Evolutionary conservation across 176 grass and related monocot genomes (phyloP), one percentile per base, ranked within the genome.

Genomic region (Thalia dealbata): DNA sequence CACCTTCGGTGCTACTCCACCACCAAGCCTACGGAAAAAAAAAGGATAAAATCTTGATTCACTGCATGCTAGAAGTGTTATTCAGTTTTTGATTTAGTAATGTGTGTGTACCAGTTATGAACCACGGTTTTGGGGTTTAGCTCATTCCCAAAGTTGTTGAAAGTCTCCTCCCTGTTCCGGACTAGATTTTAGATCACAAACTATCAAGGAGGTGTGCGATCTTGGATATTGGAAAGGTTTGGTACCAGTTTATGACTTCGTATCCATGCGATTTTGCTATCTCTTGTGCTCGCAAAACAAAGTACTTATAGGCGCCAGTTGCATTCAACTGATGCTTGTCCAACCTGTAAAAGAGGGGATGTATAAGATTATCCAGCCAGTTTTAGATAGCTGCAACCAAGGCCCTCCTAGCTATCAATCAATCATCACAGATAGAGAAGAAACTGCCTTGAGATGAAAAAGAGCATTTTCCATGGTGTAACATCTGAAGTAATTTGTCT

Each of bases 191-290:
- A 79, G 52, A 71, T 5, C 35, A 45, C 6, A 63, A 46, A 59
- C 11, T 3, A 63, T 16, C 48, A 27, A n/a, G 7, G 24, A 18
- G 0, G 6, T 38, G 32, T 38, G 28, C 4, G 30, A 8, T 18
- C 29, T 52, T 19, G 24, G 1, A 28, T 14, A 72, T 19, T n/a
- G n/a, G 32, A 25, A 21, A 52, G 14, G 23, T 10, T 52, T 10
- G 28, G 0, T 89, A 96, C 92, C 92, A 96, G 54, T 96, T 96
- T 79, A 96, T 83, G 24, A 87, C 50, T 22, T 87, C 84, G 54
- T 92, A 96, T 82, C 92, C 89, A 70, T 92, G 84, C 23, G 86
- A 81, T 75, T 89, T 67, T 63, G 89, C 92, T 81, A 96, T 92
- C 56, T 89, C 79, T 87, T 96, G 88, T 67, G 92, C 84, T 81